Evolutionary conservation across 2,329 filamentous ascomycete genomes (phyloP), one percentile per base, ranked within the genome.

Genomic region (Stagonosporopsis cucurbitacearum): DNA sequence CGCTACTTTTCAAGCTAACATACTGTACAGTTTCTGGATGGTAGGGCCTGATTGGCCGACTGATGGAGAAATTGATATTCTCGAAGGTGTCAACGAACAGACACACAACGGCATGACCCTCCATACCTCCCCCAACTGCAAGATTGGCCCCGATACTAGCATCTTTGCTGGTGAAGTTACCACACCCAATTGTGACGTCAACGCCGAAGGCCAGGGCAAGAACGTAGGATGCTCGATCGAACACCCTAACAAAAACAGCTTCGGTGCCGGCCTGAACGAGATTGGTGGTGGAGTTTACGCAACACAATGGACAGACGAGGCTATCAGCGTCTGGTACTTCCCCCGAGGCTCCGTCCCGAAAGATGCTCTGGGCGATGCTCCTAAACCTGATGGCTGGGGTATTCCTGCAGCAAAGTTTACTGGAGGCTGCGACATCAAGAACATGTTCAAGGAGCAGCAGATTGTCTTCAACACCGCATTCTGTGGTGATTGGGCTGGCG

Each of bases 271-370:
- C 0, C 83, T 88, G 73, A 89, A 82, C 67, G 50, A 61, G 13
- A 76, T 73, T 50, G 66, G 67, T 23, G 80, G 80, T 46, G 79
- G 75, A 44, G 76, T 82, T 41, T 82, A 78, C 60, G 80, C 78
- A 19, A 79, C 76, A 13, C 68, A 77, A 57, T 96, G 92, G 90
- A 91, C 88, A 2, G 81, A 83, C 26, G 72, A 83, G 0, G 81
- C 81, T 60, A 95, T 98, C 74, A 83, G 83, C 36, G 82, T 96
- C 62, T 97, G 87, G 85, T 94, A 91, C 82, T 97, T 96, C 77
- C 81, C 87, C 0, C 88, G 90, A n/a, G 75, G 74, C 59, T 72
- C 73, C 13, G 84, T 93, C 55, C 91, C 90, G 1, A 66, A 74
- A 3, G 87, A 93, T 72, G 85, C 91, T 57, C 69, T 76, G 2